A percentile compares a stretch with the other conserved stretches of the same genome.
Evolutionary conservation across 352 stramenopile species (phyloP).

Genomic region (Phytophthora podocarpi): DNA sequence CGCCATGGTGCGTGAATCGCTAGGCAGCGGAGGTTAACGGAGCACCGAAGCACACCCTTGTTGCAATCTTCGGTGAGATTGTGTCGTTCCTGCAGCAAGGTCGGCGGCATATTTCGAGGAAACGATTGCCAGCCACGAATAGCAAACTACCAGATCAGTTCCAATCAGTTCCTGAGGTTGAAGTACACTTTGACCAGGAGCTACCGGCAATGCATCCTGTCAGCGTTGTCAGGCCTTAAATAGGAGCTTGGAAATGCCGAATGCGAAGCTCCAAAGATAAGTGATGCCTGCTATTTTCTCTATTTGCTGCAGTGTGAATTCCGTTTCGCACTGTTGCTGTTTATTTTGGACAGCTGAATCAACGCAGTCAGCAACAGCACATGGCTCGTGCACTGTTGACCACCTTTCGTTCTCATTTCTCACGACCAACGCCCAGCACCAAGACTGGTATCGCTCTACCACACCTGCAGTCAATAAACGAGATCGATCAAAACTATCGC

Average conservation of each 20-base stretch:
- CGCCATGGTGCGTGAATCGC: slow-evolving; percentile 8
- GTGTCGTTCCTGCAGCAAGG: background rate
- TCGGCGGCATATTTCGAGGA: too few species aligned
- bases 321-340: slow-evolving; percentile 13
- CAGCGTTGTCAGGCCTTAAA: too few species aligned
- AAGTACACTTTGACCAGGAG: too few species aligned
- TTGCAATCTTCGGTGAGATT: slow-evolving; percentile 3
- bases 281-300: background rate
- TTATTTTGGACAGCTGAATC: slow-evolving; percentile 20
- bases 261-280: slow-evolving; percentile 31
- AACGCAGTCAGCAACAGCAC: background rate
- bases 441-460: background rate
- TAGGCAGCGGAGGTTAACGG: too few species aligned
- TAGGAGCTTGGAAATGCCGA: too few species aligned
- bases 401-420: slow-evolving; percentile 21
- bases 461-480: too few species aligned
- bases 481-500: too few species aligned
- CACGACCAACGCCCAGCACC: background rate
- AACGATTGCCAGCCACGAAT: background rate
- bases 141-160: background rate
- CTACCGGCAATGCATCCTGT: too few species aligned
- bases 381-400: slow-evolving; percentile 14
- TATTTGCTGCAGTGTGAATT: background rate
- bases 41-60: too few species aligned
- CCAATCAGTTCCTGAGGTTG: too few species aligned